Evolutionary conservation across 2,329 filamentous ascomycete genomes (phyloP), one percentile per base, ranked within the genome.

Genomic region (Neofusicoccum umdonicola): DNA sequence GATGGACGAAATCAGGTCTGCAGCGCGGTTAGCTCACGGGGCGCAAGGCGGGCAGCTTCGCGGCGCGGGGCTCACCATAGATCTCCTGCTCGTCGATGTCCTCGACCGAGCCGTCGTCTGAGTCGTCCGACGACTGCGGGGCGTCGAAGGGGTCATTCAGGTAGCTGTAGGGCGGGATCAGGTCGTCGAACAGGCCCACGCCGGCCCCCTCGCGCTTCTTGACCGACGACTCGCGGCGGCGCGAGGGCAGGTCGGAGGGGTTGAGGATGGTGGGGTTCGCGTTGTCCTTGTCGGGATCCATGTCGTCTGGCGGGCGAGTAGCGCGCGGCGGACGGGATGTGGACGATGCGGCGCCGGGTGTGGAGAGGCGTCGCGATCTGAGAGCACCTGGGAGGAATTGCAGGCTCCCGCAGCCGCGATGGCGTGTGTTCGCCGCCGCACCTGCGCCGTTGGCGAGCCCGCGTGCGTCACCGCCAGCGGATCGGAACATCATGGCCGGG

Each of bases 21-120:
- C 62, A 67, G 35, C 13, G 52, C 31, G 15, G 63, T 56, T 45
- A 64, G 54, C 51, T 15, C 41, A 27, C 51, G 51, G 51, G n/a
- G 41, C 34, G 12, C 54, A 31, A 13, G 34, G 31, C 34, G n/a
- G 1, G 45, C 42, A 19, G 27, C 31, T 31, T 22, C 3, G 44
- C 31, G 63, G 63, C 62, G 41, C 41, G 39, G n/a, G 19, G 44
- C 72, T 69, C 81, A 95, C 92, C 93, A 75, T 94, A 99, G 47
- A 99, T 94, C 79, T 99, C 95, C 77, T 97, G 95, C 77, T 96
- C 92, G 74, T 99, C 95, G 70, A 99, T 97, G 65, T 91, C 90
- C 71, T 98, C 93, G 41, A 88, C 83, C 1, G 82, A 81, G 56
- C 87, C 84, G 65, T 89, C 86, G 65, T 88, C 86, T 7, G 78